Percentiles rank a stretch among this genome's conserved stretches.
These are phyloP conservation scores for Penicillium argentinense DNA, from an alignment of 495 filamentous ascomycete genomes.

Conservation along the genomic window DNA sequence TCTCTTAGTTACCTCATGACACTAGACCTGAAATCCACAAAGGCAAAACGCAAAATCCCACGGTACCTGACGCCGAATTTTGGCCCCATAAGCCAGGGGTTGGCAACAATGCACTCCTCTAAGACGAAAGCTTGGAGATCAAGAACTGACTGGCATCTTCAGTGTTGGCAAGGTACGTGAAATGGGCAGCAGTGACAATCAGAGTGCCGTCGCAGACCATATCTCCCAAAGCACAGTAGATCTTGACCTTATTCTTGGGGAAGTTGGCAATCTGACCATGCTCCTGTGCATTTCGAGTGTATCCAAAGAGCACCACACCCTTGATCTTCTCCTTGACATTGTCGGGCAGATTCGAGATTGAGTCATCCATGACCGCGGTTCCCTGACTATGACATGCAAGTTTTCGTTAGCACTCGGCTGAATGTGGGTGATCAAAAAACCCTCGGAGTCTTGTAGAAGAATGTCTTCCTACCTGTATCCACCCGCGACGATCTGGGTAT, in stretches of 20 bases:
- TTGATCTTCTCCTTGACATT: conserved; percentile 48
- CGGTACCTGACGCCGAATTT: no score
- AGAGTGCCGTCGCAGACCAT: conserved; percentile 53
- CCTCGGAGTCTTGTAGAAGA: neutral
- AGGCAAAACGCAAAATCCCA: no score
- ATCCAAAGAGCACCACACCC: conserved; percentile 56
- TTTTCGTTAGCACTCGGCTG: neutral
- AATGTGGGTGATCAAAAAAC: neutral
- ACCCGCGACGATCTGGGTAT: conserved; percentile 53
- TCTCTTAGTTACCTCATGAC: no score
- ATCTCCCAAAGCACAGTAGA: conserved; percentile 54
- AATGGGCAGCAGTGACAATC: conserved; percentile 47
- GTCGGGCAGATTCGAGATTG: conserved; percentile 41
- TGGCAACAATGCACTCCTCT: neutral
- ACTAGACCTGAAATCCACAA: no score
- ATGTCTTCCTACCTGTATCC: conserved; percentile 45
- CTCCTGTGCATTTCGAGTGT: conserved; percentile 57
- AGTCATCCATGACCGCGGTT: conserved; percentile 52
- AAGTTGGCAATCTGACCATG: conserved; percentile 47
- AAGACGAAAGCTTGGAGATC: conserved; percentile 12
- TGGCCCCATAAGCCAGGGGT: no score
- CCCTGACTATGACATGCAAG: conserved; percentile 48
- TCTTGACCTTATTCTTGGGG: conserved; percentile 40
- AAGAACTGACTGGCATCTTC: conserved; percentile 19
- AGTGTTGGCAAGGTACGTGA: conserved; percentile 37